phyloP scores from a whole-genome alignment of 331 rosid genomes.

The Arachis monticola region DNA sequence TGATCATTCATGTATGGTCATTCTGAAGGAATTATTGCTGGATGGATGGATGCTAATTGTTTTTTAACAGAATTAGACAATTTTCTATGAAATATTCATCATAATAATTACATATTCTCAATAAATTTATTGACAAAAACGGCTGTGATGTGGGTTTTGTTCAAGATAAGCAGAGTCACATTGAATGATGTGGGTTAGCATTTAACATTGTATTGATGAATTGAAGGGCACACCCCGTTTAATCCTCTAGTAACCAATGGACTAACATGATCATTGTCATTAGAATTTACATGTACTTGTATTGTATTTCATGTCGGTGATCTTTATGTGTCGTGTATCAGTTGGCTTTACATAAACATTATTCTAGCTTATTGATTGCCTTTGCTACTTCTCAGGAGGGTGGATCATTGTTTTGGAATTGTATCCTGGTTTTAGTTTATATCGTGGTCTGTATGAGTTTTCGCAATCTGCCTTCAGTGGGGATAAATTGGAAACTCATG shows the following conservation, averaged over 20 bases:
- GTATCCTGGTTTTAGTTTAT: constrained; percentile 82
- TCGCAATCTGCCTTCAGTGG: constrained; percentile 56
- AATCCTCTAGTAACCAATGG: constrained; percentile 15
- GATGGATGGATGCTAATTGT: too few relatives aligned
- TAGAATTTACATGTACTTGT: constrained; percentile 6
- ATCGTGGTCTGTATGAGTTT: constrained; percentile 83
- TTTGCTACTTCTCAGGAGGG: constrained; percentile 52
- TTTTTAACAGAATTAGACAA: too few relatives aligned
- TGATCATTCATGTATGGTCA: not conserved
- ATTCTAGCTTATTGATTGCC: constrained; percentile 29
- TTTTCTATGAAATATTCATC: too few relatives aligned
- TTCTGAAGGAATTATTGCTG: too few relatives aligned
- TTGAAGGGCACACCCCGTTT: constrained; percentile 12
- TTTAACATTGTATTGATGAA: constrained; percentile 16
- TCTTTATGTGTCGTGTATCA: constrained; percentile 17
- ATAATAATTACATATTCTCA: too few relatives aligned
- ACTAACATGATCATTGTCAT: constrained; percentile 24
- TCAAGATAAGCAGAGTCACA: not conserved
- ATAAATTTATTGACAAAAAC: not conserved
- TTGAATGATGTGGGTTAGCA: not conserved
- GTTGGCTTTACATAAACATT: constrained; percentile 21
- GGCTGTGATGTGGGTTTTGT: not conserved
- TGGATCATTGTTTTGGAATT: constrained; percentile 70
- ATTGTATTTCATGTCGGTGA: constrained; percentile 5
- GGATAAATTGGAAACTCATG: constrained; percentile 65